Percentiles rank a stretch among this genome's conserved stretches.
Evolutionary conservation across 768 basidiomycete species (phyloP).

Genomic region (Boletus huronensis): DNA sequence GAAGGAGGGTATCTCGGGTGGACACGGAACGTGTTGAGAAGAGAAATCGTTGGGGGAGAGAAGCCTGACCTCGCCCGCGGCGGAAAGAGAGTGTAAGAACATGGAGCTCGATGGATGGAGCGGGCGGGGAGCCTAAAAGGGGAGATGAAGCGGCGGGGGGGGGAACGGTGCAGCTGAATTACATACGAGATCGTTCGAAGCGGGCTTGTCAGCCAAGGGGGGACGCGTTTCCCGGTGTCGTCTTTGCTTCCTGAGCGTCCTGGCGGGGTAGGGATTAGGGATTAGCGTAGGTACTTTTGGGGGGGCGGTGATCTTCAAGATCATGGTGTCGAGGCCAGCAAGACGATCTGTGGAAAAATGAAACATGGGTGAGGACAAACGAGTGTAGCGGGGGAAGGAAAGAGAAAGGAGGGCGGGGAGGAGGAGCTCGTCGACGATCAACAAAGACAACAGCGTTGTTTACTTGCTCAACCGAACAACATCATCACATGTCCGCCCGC

Average conservation of each 20-base stretch:
- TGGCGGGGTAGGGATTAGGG: constrained; percentile 22
- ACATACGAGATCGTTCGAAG: constrained; percentile 30
- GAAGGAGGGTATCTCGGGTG: constrained; percentile 17
- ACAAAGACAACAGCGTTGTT: neutral
- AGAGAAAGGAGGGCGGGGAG: no score
- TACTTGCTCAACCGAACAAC: neutral
- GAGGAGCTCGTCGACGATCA: no score
- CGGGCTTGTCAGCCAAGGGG: constrained; percentile 34
- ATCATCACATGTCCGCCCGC: constrained; percentile 47
- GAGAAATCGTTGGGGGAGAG: constrained; percentile 8
- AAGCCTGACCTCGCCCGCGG: constrained; percentile 5
- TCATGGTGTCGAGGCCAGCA: constrained; percentile 41
- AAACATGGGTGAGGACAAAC: constrained; percentile 27
- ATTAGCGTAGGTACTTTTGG: constrained; percentile 29
- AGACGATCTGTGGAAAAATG: constrained; percentile 39
- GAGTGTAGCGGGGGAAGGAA: constrained; percentile 6
- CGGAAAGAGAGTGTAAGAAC: constrained; percentile 9
- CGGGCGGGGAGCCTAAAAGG: constrained; percentile 11
- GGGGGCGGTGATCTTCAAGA: constrained; percentile 34
- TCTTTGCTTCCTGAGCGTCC: constrained; percentile 24
- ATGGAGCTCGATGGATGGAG: constrained; percentile 16
- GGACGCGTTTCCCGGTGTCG: constrained; percentile 20
- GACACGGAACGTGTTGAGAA: constrained; percentile 12
- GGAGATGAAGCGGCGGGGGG: constrained; percentile 11
- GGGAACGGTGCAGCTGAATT: constrained; percentile 4